These are phyloP conservation scores for Neoboletus magnificus DNA, from an alignment of 768 basidiomycete genomes.

Conservation along the genomic window DNA sequence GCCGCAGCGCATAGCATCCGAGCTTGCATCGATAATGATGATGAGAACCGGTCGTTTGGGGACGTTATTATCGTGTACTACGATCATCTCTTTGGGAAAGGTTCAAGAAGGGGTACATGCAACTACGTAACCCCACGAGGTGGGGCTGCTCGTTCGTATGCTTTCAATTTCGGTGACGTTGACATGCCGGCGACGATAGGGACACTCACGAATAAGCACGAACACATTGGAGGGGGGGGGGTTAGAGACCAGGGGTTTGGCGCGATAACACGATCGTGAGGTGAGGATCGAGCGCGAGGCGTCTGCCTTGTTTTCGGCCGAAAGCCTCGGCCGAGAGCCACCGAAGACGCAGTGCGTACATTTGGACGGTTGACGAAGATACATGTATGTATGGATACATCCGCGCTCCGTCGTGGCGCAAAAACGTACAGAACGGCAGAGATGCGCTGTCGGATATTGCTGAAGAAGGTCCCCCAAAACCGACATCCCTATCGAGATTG, in stretches of 20 bases:
- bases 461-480: neutral
- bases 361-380: neutral
- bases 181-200: neutral
- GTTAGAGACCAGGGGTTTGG: neutral
- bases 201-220: neutral
- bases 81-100: neutral
- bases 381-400: neutral
- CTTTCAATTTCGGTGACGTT: neutral
- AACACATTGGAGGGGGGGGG: neutral
- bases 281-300: neutral
- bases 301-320: neutral
- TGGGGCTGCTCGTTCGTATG: neutral
- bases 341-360: too few relatives aligned
- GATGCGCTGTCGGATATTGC: neutral
- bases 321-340: neutral
- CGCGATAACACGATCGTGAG: neutral
- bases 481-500: neutral
- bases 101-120: neutral
- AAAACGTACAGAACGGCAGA: neutral
- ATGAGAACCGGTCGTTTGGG: neutral
- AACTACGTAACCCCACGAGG: neutral
- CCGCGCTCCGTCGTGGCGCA: neutral
- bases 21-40: neutral
- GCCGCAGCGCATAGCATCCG: neutral
- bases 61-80: neutral